phyloP scores from a whole-genome alignment of 306 rosid species.

The Cotoneaster glaucophyllus region DNA sequence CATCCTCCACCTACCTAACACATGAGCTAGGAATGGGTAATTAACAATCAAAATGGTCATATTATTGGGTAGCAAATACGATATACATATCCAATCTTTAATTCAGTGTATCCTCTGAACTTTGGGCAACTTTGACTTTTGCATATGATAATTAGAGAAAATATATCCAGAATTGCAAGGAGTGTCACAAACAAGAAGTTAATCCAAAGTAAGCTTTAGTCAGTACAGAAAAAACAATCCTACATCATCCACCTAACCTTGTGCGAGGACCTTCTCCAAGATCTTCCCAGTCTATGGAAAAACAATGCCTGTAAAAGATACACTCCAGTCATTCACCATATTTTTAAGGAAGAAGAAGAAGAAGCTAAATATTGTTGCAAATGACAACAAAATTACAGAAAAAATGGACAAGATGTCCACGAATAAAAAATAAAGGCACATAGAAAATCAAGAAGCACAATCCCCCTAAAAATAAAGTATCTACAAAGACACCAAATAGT shows the following conservation, averaged over 20 bases:
- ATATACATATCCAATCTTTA: not conserved
- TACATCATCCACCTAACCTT: conserved; percentile 46
- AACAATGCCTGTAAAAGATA: conserved; percentile 58
- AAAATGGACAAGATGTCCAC: no score
- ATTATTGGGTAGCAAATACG: no score
- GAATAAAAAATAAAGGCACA: no score
- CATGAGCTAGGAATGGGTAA: no score
- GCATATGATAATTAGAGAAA: not conserved
- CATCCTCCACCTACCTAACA: no score
- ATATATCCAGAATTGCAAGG: not conserved
- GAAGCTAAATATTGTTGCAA: no score
- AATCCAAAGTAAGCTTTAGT: not conserved
- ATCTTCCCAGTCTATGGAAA: conserved; percentile 75
- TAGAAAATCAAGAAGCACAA: no score
- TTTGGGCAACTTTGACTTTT: not conserved
- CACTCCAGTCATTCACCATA: not conserved
- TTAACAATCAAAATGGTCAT: no score
- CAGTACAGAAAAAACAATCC: not conserved
- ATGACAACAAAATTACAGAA: no score
- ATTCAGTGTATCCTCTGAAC: not conserved
- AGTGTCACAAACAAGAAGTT: not conserved
- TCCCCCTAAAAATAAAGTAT: no score
- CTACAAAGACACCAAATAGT: no score
- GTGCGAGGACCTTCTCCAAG: conserved; percentile 64
- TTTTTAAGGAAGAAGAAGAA: no score